Percentiles rank a stretch among this genome's conserved stretches.
These are phyloP conservation scores for Ceratobasidium sp. DNA, from an alignment of 1,284 basidiomycete species.

Conservation along the genomic window DNA sequence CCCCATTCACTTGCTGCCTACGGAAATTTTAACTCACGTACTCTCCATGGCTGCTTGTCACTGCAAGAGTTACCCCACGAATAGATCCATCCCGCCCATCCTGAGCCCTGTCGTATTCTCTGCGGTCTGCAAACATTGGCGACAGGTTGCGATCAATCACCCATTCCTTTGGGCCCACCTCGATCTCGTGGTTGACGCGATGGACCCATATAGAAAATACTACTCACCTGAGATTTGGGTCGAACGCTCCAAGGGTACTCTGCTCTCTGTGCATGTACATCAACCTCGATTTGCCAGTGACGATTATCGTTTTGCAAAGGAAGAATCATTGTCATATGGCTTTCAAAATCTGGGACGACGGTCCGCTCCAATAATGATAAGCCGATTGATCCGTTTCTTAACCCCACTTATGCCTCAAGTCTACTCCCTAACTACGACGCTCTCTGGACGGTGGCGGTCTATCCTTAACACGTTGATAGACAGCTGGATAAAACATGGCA, in stretches of 20 bases:
- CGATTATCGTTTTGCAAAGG: background rate
- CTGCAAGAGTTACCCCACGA: background rate
- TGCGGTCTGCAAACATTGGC: background rate
- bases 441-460: background rate
- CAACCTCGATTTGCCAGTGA: background rate
- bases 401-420: background rate
- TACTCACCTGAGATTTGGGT: background rate
- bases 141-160: background rate
- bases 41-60: background rate
- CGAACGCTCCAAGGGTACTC: background rate
- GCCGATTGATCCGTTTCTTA: background rate
- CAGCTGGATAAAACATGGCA: background rate
- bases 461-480: background rate
- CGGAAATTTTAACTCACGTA: too few relatives aligned
- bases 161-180: background rate
- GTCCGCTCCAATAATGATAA: background rate
- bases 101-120: background rate
- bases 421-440: background rate
- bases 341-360: too few relatives aligned
- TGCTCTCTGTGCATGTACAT: background rate
- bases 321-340: too few relatives aligned
- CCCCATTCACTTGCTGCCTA: too few relatives aligned
- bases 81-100: too few relatives aligned
- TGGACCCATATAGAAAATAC: background rate
- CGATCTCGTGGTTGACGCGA: background rate